Percentiles rank a stretch among this genome's conserved stretches.
phyloP scores from a whole-genome alignment of 2,329 filamentous ascomycete species.

The Penicillium sp. region DNA sequence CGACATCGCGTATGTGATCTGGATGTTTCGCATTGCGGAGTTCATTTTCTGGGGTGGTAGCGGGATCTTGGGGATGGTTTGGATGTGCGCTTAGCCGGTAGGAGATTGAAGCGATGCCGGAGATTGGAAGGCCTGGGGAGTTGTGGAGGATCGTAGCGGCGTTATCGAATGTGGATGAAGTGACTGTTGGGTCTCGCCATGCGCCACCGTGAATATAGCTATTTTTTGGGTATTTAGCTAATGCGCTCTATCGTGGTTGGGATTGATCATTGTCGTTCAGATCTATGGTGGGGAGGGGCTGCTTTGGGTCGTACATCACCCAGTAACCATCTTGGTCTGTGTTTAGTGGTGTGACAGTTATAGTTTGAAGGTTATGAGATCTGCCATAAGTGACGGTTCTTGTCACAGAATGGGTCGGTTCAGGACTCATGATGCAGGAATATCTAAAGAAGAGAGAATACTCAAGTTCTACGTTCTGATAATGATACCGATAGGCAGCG shows the following conservation, averaged over 20 bases:
- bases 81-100: slow-evolving; percentile 49
- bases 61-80: slow-evolving; percentile 37
- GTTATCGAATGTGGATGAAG: slow-evolving; percentile 35
- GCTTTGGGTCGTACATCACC: slow-evolving; percentile 37
- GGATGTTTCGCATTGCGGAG: slow-evolving; percentile 43
- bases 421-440: background rate
- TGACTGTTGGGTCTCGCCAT: slow-evolving; percentile 48
- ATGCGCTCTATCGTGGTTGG: background rate
- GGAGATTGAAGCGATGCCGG: slow-evolving; percentile 46
- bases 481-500: slow-evolving; percentile 1
- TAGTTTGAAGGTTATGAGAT: slow-evolving; percentile 33
- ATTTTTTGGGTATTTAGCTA: background rate
- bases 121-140: slow-evolving; percentile 29
- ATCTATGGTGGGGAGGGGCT: background rate
- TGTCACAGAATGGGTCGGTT: slow-evolving; percentile 15
- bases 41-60: slow-evolving; percentile 27
- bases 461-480: background rate
- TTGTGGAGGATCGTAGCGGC: slow-evolving; percentile 35
- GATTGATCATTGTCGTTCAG: background rate
- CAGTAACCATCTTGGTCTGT: slow-evolving; percentile 32
- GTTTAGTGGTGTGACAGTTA: slow-evolving; percentile 30
- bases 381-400: slow-evolving; percentile 29
- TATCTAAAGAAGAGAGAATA: background rate
- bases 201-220: slow-evolving; percentile 52
- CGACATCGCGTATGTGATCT: slow-evolving; percentile 46